Percentiles rank a stretch among this genome's conserved stretches.
phyloP scores from a whole-genome alignment of 805 yeast genomes.

The Yamadazyma philogaea region DNA sequence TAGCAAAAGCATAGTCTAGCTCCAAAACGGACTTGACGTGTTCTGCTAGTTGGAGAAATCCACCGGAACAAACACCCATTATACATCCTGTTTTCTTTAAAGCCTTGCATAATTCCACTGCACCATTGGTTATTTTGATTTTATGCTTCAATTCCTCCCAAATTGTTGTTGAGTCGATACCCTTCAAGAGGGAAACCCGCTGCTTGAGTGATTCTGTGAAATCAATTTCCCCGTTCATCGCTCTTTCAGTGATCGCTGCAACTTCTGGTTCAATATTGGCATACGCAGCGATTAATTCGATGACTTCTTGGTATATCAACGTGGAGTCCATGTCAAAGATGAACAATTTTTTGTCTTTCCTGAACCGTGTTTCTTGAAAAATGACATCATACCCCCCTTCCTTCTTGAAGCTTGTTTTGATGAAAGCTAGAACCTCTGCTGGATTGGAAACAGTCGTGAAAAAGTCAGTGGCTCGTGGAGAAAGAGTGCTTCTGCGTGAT shows the following conservation, averaged over 20 bases:
- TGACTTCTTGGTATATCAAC: constrained; percentile 91
- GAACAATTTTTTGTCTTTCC: constrained; percentile 52
- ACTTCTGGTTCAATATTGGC: constrained; percentile 90
- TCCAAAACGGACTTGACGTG: constrained; percentile 64
- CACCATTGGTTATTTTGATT: constrained; percentile 82
- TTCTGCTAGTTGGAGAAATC: constrained; percentile 84
- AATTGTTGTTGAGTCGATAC: constrained; percentile 66
- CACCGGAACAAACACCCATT: constrained; percentile 90
- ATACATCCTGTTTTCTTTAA: constrained; percentile 61
- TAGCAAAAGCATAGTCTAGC: constrained; percentile 88
- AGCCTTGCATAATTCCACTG: constrained; percentile 60
- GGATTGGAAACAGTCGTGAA: constrained; percentile 7
- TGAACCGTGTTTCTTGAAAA: constrained; percentile 22
- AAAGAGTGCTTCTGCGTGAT: constrained; percentile 9
- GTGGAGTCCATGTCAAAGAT: constrained; percentile 99
- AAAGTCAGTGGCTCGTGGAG: constrained; percentile 25
- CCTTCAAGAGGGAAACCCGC: constrained; percentile 78
- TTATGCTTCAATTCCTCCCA: constrained; percentile 77
- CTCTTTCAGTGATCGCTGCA: constrained; percentile 82
- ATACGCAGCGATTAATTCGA: constrained; percentile 89
- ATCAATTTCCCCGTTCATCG: constrained; percentile 97
- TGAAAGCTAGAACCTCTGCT: constrained; percentile 3
- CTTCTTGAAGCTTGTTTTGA: constrained; percentile 10
- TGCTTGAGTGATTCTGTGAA: constrained; percentile 74
- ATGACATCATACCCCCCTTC: constrained; percentile 28